Conservation (phyloP, 116 monocot genomes). For the Dioscorea cayenensis region DNA sequence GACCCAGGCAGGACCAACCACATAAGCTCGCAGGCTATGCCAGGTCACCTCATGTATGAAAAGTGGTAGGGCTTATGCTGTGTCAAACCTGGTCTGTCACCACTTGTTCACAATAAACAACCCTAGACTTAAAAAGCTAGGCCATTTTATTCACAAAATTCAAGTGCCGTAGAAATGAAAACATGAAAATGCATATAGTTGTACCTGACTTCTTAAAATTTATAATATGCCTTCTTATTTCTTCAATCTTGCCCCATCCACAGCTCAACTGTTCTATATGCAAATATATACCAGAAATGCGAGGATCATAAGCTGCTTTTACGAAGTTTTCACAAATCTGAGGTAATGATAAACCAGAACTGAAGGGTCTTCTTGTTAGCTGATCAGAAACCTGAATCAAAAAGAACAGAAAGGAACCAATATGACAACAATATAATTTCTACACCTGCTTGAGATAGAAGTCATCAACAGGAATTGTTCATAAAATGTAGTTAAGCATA, state of each 20-base stretch:
- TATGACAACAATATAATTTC: no score
- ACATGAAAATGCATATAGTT: background rate
- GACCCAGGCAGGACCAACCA: no score
- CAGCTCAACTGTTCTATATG: conserved; percentile 89
- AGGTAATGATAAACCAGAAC: conserved; percentile 71
- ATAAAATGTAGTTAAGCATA: no score
- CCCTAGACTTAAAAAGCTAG: no score
- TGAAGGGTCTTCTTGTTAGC: conserved; percentile 40
- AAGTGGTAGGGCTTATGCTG: no score
- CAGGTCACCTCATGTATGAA: no score
- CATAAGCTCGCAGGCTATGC: no score
- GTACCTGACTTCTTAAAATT: conserved; percentile 92
- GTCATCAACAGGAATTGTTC: no score
- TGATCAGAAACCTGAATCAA: conserved; percentile 75
- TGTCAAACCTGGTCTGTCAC: no score
- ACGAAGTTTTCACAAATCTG: conserved; percentile 90
- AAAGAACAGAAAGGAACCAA: conserved; percentile 2
- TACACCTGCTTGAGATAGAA: no score
- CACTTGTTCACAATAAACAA: no score
- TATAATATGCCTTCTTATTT: conserved; percentile 82
- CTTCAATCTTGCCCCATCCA: conserved; percentile 97
- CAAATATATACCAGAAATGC: conserved; percentile 83
- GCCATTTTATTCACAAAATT: no score
- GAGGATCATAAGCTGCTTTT: conserved; percentile 94
- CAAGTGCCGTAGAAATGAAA: background rate